These are phyloP conservation scores for Dactylellina leptospora DNA, from an alignment of 2,329 filamentous ascomycete genomes.

Conservation along the genomic window DNA sequence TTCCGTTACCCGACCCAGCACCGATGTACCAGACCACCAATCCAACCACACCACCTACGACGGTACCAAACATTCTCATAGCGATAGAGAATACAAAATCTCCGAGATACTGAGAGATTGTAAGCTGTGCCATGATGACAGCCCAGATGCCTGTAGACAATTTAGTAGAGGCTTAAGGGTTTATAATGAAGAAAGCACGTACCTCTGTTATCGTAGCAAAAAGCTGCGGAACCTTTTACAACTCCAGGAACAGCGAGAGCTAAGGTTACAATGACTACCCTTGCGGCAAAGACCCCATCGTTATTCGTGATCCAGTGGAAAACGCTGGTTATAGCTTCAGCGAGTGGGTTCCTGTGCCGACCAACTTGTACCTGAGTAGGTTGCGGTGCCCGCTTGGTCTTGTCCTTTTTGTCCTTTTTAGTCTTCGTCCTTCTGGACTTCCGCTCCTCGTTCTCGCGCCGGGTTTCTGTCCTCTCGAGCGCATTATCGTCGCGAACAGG, in stretches of 20 bases:
- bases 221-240: constrained; percentile 63
- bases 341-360: constrained; percentile 57
- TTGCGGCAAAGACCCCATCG: constrained; percentile 63
- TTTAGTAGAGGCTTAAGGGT: no score
- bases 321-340: constrained; percentile 56
- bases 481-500: constrained; percentile 45
- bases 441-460: constrained; percentile 31
- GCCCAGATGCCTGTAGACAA: constrained; percentile 61
- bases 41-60: constrained; percentile 64
- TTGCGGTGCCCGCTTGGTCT: constrained; percentile 1
- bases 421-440: constrained; percentile 53
- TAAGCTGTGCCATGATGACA: constrained; percentile 65
- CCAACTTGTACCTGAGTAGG: constrained; percentile 11
- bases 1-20: constrained; percentile 64
- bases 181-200: neutral
- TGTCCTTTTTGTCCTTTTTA: constrained; percentile 34
- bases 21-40: constrained; percentile 66
- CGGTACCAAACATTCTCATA: constrained; percentile 61
- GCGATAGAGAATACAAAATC: constrained; percentile 65
- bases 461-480: constrained; percentile 42
- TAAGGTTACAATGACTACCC: constrained; percentile 64
- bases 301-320: constrained; percentile 63
- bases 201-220: constrained; percentile 66
- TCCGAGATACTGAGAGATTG: constrained; percentile 64
- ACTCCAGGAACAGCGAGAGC: constrained; percentile 62